Evolutionary conservation across 352 stramenopile genomes (phyloP).

Genomic region (Globisporangium radiosum): DNA sequence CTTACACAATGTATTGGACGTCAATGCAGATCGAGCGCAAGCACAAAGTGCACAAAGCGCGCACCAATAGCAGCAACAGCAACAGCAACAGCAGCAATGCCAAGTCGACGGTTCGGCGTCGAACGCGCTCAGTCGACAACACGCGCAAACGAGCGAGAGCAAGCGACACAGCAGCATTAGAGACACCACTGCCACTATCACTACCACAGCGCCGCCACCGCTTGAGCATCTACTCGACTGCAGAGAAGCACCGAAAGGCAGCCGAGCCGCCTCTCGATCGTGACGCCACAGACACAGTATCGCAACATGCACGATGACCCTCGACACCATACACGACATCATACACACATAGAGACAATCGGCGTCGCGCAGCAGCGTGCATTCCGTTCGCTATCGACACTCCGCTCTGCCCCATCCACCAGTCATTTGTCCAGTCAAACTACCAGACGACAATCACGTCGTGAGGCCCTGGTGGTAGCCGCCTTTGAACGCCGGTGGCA

Average conservation of each 20-base stretch:
- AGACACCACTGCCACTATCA: neutral
- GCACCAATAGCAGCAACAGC: neutral
- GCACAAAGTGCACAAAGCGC: no score
- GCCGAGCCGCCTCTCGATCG: no score
- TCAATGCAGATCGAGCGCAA: neutral
- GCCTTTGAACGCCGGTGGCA: constrained; percentile 78
- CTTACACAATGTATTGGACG: no score
- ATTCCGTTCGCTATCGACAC: no score
- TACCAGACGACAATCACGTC: neutral
- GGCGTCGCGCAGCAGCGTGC: no score
- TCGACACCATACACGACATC: no score
- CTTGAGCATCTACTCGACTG: constrained; percentile 31
- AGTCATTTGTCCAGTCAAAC: no score
- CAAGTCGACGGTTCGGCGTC: neutral
- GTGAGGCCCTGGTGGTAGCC: constrained; percentile 69
- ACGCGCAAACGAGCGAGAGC: neutral
- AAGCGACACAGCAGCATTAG: neutral
- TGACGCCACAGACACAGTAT: no score
- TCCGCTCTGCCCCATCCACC: no score
- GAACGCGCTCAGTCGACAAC: neutral
- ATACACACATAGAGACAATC: neutral
- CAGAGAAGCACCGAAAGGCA: constrained; percentile 13
- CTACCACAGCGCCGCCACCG: constrained; percentile 17
- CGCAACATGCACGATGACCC: no score
- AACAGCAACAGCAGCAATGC: neutral